phyloP scores from a whole-genome alignment of 2,329 filamentous ascomycete species.

The Cladosporium halotolerans region DNA sequence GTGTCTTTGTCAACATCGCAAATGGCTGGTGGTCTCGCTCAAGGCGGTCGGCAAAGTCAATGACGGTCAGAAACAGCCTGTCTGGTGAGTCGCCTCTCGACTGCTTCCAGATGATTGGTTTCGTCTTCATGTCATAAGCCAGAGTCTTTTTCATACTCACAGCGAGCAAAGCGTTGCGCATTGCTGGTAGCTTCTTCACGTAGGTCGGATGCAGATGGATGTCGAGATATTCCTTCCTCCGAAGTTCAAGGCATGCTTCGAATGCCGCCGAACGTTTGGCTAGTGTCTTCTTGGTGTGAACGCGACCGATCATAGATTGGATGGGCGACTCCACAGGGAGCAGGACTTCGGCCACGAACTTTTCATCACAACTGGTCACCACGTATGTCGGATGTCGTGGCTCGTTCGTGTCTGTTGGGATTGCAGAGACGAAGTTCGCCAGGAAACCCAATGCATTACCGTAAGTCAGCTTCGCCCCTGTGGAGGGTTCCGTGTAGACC shows the following conservation, averaged over 20 bases:
- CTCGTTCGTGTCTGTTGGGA: constrained; percentile 51
- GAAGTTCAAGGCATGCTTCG: constrained; percentile 66
- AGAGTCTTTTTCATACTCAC: constrained; percentile 70
- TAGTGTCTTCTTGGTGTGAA: constrained; percentile 62
- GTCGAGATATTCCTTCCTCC: constrained; percentile 62
- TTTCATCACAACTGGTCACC: constrained; percentile 48
- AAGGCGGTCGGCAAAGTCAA: constrained; percentile 57
- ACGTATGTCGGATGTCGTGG: constrained; percentile 53
- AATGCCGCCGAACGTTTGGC: constrained; percentile 90
- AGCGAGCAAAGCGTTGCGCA: constrained; percentile 82
- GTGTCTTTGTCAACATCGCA: constrained; percentile 62
- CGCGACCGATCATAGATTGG: constrained; percentile 56
- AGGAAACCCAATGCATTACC: constrained; percentile 66
- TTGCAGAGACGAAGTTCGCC: constrained; percentile 63
- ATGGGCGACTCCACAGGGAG: constrained; percentile 69
- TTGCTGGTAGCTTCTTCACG: constrained; percentile 63
- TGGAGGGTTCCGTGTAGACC: constrained; percentile 54
- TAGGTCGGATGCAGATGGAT: constrained; percentile 68
- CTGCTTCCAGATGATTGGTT: constrained; percentile 66
- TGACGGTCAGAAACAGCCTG: constrained; percentile 54
- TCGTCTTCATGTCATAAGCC: constrained; percentile 70
- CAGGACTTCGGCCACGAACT: constrained; percentile 71
- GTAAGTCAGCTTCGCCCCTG: constrained; percentile 74
- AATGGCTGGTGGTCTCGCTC: constrained; percentile 57
- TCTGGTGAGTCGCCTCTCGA: constrained; percentile 41